phyloP scores from a whole-genome alignment of 768 basidiomycete species.

The Punctularia strigosozonata region DNA sequence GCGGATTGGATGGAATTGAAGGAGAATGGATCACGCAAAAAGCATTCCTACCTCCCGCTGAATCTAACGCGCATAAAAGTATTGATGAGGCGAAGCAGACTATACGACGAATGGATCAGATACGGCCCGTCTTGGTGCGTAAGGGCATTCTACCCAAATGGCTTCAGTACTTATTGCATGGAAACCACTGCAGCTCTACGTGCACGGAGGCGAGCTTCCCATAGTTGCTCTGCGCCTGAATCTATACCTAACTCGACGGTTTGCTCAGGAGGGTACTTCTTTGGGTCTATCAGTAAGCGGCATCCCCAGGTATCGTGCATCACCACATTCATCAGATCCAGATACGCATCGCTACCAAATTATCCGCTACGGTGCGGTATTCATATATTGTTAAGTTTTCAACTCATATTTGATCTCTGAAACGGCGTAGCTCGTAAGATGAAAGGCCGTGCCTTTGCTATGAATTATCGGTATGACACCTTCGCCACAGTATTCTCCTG shows the following conservation, averaged over 20 bases:
- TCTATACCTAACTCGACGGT: background rate
- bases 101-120: slow-evolving; percentile 38
- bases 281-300: slow-evolving; percentile 47
- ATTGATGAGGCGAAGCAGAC: slow-evolving; percentile 25
- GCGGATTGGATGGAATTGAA: slow-evolving; percentile 58
- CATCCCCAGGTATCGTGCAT: background rate
- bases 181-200: slow-evolving; percentile 37
- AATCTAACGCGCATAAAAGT: slow-evolving; percentile 15
- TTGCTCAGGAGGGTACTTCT: slow-evolving; percentile 45
- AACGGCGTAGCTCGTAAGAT: slow-evolving; percentile 47
- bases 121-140: slow-evolving; percentile 45
- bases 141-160: background rate
- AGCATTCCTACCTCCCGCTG: slow-evolving; percentile 23
- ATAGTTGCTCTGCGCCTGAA: background rate
- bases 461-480: slow-evolving; percentile 33
- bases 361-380: slow-evolving; percentile 35
- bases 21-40: slow-evolving; percentile 50
- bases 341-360: slow-evolving; percentile 54
- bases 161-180: slow-evolving; percentile 1
- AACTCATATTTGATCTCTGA: slow-evolving; percentile 10
- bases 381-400: background rate
- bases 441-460: slow-evolving; percentile 53
- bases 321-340: slow-evolving; percentile 9
- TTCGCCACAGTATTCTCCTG: background rate
- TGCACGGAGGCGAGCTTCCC: slow-evolving; percentile 41